Conservation (phyloP, 306 rosid species). For the Trifolium subterraneum region DNA sequence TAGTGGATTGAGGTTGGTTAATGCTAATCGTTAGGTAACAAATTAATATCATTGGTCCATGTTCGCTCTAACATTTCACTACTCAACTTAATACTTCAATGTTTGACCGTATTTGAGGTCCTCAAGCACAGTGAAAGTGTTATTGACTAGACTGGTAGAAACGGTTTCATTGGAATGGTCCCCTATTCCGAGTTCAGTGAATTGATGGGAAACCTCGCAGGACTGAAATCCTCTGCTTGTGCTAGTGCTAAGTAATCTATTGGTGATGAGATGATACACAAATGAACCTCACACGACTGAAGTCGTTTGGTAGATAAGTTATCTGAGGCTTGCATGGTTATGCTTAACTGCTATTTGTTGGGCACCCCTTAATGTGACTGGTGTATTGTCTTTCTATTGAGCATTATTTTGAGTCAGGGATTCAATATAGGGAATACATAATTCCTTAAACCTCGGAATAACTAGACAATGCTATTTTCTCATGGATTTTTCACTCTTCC, state of each 20-base stretch:
- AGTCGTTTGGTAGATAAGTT: not conserved
- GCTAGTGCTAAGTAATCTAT: conserved; percentile 2
- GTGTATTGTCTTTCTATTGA: not conserved
- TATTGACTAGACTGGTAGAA: not conserved
- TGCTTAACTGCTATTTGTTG: conserved; percentile 1
- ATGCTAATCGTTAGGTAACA: conserved; percentile 21
- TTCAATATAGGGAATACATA: too few species aligned
- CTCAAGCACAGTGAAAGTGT: conserved; percentile 10
- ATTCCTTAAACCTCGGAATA: too few species aligned
- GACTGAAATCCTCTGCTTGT: not conserved
- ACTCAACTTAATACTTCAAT: not conserved
- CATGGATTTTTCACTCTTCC: too few species aligned
- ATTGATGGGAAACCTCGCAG: not conserved
- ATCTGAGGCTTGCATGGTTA: not conserved
- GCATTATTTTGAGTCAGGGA: not conserved
- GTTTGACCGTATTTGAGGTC: not conserved
- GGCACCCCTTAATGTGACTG: not conserved
- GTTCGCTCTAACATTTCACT: not conserved
- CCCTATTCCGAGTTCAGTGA: not conserved
- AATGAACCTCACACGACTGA: conserved; percentile 3
- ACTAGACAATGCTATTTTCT: too few species aligned
- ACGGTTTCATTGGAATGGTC: not conserved
- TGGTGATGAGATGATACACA: not conserved
- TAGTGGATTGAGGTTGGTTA: conserved; percentile 65
- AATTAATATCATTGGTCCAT: conserved; percentile 9